A percentile compares a stretch with the other conserved stretches of the same genome.
These are phyloP conservation scores for Wickerhamiella vanderwaltii DNA, from an alignment of 805 yeast species.

Conservation along the genomic window DNA sequence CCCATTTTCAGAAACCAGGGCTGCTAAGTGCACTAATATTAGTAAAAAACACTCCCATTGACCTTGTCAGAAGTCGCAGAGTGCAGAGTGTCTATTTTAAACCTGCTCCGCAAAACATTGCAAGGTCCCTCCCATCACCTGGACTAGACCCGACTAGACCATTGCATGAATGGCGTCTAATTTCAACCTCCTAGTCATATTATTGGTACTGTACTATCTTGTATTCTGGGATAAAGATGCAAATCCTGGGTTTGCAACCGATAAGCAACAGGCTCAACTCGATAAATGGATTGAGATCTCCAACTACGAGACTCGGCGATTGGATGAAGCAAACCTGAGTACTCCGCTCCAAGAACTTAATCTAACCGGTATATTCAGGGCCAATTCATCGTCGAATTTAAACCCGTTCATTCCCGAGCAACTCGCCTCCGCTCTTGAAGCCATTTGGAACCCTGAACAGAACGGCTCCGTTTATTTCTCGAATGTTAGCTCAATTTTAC, in stretches of 20 bases:
- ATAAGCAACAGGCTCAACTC: conserved; percentile 40
- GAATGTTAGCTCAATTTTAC: conserved; percentile 11
- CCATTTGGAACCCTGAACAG: conserved; percentile 4
- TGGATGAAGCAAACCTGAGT: background rate
- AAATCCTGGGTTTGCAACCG: background rate
- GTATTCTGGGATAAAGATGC: background rate
- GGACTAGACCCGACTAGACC: too few relatives aligned
- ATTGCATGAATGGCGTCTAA: background rate
- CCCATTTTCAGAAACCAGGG: too few relatives aligned
- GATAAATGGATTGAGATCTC: background rate
- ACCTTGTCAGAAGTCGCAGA: too few relatives aligned
- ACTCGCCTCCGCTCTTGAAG: background rate
- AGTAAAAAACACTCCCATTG: too few relatives aligned
- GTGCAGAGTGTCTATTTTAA: too few relatives aligned
- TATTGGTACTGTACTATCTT: background rate
- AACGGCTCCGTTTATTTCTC: conserved; percentile 3
- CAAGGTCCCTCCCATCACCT: too few relatives aligned
- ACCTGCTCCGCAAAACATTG: too few relatives aligned
- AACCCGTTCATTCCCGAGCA: background rate
- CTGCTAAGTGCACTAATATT: too few relatives aligned
- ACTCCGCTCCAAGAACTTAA: conserved; percentile 5
- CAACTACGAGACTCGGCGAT: background rate
- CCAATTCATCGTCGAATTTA: background rate
- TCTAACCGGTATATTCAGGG: conserved; percentile 5
- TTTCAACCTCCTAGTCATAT: background rate